These are phyloP conservation scores for Bathelium albidoporum DNA, from an alignment of 495 filamentous ascomycete genomes.

Conservation along the genomic window DNA sequence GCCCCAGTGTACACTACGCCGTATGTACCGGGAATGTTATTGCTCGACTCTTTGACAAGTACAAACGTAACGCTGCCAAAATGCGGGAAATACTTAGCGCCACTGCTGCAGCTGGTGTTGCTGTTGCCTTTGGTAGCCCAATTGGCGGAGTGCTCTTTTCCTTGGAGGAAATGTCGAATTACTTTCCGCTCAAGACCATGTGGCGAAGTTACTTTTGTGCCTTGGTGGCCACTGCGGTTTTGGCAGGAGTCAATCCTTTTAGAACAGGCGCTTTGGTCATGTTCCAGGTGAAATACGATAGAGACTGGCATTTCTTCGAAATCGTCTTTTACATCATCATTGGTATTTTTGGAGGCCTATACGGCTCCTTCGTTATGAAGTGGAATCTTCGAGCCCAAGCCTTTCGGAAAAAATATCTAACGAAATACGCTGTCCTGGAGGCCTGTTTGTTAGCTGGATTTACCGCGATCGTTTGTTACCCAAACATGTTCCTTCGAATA, in stretches of 20 bases:
- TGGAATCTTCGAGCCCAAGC: slow-evolving; percentile 90
- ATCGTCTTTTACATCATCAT: slow-evolving; percentile 84
- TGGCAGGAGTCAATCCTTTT: slow-evolving; percentile 96
- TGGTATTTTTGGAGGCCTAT: slow-evolving; percentile 87
- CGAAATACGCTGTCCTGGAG: slow-evolving; percentile 78
- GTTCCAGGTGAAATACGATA: slow-evolving; percentile 96
- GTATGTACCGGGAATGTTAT: slow-evolving; percentile 98
- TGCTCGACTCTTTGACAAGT: slow-evolving; percentile 84
- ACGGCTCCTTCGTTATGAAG: slow-evolving; percentile 95
- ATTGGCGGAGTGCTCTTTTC: slow-evolving; percentile 97
- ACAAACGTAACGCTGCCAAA: slow-evolving; percentile 85
- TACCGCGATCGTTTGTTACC: slow-evolving; percentile 88
- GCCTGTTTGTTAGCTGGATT: slow-evolving; percentile 69
- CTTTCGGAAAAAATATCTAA: slow-evolving; percentile 90
- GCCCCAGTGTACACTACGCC: slow-evolving; percentile 94
- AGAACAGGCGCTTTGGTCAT: slow-evolving; percentile 97
- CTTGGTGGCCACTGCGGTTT: slow-evolving; percentile 83
- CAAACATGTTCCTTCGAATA: slow-evolving; percentile 89
- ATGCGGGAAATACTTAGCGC: slow-evolving; percentile 91
- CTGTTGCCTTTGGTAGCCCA: slow-evolving; percentile 92
- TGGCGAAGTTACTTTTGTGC: slow-evolving; percentile 99
- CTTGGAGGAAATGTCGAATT: slow-evolving; percentile 95
- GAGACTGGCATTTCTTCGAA: slow-evolving; percentile 97
- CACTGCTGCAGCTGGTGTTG: slow-evolving; percentile 89
- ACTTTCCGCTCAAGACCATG: slow-evolving; percentile 95